phyloP scores from a whole-genome alignment of 2,329 filamentous ascomycete genomes.

The Lojkania enalia region DNA sequence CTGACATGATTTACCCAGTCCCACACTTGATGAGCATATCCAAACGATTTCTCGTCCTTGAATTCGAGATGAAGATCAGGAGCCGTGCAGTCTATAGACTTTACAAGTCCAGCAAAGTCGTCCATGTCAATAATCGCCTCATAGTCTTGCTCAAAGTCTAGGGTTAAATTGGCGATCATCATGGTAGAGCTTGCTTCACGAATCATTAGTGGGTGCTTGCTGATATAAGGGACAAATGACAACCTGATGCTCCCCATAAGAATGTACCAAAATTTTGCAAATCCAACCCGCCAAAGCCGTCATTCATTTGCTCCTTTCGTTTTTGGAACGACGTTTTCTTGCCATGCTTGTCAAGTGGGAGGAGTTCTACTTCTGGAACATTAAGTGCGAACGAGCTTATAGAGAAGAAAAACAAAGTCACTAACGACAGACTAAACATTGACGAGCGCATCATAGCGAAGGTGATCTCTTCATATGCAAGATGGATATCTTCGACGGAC shows the following conservation, averaged over 20 bases:
- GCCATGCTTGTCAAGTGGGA: neutral
- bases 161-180: conserved; percentile 21
- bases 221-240: neutral
- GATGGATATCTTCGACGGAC: too few species aligned
- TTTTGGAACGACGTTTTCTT: neutral
- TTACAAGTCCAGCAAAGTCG: conserved; percentile 18
- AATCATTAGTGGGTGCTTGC: neutral
- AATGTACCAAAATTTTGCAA: conserved; percentile 19
- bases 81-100: conserved; percentile 21
- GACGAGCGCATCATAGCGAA: too few species aligned
- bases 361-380: neutral
- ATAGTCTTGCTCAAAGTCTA: conserved; percentile 19
- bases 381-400: too few species aligned
- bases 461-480: too few species aligned
- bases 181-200: conserved; percentile 11
- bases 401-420: too few species aligned
- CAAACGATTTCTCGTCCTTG: conserved; percentile 18
- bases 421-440: too few species aligned
- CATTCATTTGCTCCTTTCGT: neutral
- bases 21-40: conserved; percentile 22
- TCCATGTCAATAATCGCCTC: conserved; percentile 25
- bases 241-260: conserved; percentile 19
- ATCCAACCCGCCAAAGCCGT: conserved; percentile 8
- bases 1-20: conserved; percentile 24
- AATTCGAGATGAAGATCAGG: conserved; percentile 20